Evolutionary conservation across 2,329 filamentous ascomycete species (phyloP), one percentile per base, ranked within the genome.

Genomic region (Talaromyces sp.): DNA sequence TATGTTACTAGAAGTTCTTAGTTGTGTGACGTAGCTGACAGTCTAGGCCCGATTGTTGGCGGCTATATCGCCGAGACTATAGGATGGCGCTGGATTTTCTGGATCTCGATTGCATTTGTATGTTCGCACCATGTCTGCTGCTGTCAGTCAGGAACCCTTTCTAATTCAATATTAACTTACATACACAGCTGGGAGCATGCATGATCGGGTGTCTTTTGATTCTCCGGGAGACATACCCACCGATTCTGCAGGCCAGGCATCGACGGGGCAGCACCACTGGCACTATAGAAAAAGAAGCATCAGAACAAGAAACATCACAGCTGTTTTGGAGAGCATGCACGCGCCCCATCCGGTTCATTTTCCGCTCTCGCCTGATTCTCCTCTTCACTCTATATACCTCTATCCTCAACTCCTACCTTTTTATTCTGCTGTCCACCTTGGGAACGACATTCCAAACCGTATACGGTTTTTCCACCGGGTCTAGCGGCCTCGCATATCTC

Each of bases 351-450:
- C 89, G 60, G 89, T 91, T 60, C 25, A n/a, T 57, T 13, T 49
- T 57, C 25, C 25, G 25, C 22, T 47, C 55, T 15, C 55, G 55
- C 55, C 28, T 57, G 11, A 86, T 91, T 60, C 79, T 85, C 0
- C 76, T 87, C 10, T 76, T 91, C 25, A 88, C 87, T 42, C 78
- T 91, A 60, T 91, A 91, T 75, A 88, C 88, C 80, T 84, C 87
- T 49, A 91, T 91, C 75, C 86, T 90, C 73, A 92, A 93, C 70
- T 89, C 83, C 6, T 80, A 95, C 0, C 84, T 96, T 1, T 96
- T 95, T 70, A 86, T 93, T 28, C 95, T 95, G 79, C 81, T 96
- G 58, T 93, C 91, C 0, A 90, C 91, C 1, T 96, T 96, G 68
- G 88, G 90, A 0, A 84, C 95, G 52, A 89, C 96, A 55, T 96